Conservation (phyloP, 1,284 basidiomycete genomes). For the Meripilus lineatus region DNA sequence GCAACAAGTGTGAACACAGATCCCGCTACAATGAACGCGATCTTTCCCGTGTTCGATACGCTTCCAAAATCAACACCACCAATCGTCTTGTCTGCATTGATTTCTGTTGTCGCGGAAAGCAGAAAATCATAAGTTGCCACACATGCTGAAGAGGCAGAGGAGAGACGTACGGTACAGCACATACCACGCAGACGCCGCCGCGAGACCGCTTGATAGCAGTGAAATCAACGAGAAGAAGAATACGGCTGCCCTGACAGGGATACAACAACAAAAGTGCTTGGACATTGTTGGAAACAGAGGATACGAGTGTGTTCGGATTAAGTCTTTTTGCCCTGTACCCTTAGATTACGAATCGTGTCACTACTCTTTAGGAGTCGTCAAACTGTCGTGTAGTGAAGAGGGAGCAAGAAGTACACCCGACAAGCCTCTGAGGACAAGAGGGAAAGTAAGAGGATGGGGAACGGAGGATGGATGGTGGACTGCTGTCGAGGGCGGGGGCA, state of each 20-base stretch:
- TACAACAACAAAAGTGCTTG: constrained; percentile 50
- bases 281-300: constrained; percentile 24
- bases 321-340: no score
- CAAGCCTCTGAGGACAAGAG: no score
- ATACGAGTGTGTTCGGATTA: no score
- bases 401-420: no score
- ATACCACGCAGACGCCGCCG: constrained; percentile 40
- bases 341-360: no score
- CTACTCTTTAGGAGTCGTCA: no score
- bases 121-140: constrained; percentile 4
- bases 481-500: no score
- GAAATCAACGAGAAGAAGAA: constrained; percentile 49
- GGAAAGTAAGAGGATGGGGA: no score
- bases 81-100: constrained; percentile 15
- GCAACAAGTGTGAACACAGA: constrained; percentile 44
- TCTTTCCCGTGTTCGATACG: constrained; percentile 24
- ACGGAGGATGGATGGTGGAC: no score
- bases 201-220: constrained; percentile 34
- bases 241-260: constrained; percentile 56
- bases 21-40: constrained; percentile 43
- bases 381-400: no score
- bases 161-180: constrained; percentile 19
- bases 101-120: constrained; percentile 14
- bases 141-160: constrained; percentile 24
- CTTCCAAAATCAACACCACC: constrained; percentile 15